Evolutionary conservation across 192 early-diverging fungal genomes (phyloP), one percentile per base, ranked within the genome.

Genomic region (Phlyctochytrium bullatum): DNA sequence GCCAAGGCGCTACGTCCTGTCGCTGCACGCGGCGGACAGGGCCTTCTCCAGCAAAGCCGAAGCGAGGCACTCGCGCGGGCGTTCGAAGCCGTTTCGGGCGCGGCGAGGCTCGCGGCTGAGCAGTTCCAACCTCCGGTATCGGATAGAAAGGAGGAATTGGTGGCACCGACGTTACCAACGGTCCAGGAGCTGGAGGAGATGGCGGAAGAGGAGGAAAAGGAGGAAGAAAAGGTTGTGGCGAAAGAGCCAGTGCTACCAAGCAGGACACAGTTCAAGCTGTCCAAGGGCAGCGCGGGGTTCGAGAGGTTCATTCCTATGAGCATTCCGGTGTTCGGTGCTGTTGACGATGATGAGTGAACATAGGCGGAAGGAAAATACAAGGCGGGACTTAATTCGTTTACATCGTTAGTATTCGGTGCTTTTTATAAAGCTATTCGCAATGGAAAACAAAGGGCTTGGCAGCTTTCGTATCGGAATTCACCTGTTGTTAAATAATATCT

Each of bases 271-370:
- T 67, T 25, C 29, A 34, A 12, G 34, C 25, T 67, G 31, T 67
- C 66, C 2, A 67, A 58, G 30, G 34, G 34, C 24, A 60, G 66
- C 33, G n/a, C 30, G n/a, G 61, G 61, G 20, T 62, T 62, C 34
- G 61, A 62, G 16, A n/a, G 27, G n/a, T 62, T 62, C 30, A 62
- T 62, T 35, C 61, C 61, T 10, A 62, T 34, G 17, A 20, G 34
- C 34, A 34, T 62, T 14, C 61, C 61, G 17, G 34, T 34, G 20
- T 34, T 62, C 40, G 40, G 40, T 14, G 20, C 10, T 6, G 40
- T 14, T 47, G 40, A 47, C 6, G 40, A 47, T 47, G 40, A 47
- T 20, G 40, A 47, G 20, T 47, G 40, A 47, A 47, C 6, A 47
- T 20, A 47, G n/a, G n/a, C n/a, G n/a, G n/a, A n/a, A n/a, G n/a